Conservation (phyloP, 352 stramenopile genomes). For the Phytopythium montanum region DNA sequence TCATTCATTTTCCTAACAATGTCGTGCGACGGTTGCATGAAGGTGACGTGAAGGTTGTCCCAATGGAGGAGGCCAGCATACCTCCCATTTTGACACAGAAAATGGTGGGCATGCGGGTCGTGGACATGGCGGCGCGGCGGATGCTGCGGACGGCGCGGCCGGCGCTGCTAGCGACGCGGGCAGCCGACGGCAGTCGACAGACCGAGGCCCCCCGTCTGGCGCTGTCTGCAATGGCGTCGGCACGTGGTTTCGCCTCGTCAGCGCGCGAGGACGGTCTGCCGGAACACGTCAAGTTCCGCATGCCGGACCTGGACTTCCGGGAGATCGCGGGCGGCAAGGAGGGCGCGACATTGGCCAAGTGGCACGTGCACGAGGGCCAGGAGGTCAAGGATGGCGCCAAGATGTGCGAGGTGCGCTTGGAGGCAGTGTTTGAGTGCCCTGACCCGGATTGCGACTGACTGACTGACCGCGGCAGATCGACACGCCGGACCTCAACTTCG, state of each 20-base stretch:
- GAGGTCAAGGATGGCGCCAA: conserved; percentile 59
- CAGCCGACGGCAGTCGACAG: not conserved
- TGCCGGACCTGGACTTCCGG: conserved; percentile 85
- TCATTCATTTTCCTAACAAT: not conserved
- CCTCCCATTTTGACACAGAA: not conserved
- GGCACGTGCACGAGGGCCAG: conserved; percentile 62
- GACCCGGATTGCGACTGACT: too few relatives aligned
- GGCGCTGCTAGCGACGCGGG: not conserved
- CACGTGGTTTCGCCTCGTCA: not conserved
- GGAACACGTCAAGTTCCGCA: conserved; percentile 83
- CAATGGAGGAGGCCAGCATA: too few relatives aligned
- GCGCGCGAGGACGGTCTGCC: conserved; percentile 28
- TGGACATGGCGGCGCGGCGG: conserved; percentile 5
- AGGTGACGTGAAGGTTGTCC: too few relatives aligned
- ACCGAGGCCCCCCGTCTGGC: not conserved
- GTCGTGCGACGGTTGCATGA: too few relatives aligned
- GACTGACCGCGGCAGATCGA: conserved; percentile 48
- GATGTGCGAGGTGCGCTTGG: conserved; percentile 74
- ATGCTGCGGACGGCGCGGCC: conserved; percentile 6
- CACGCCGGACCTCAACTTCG: conserved; percentile 78
- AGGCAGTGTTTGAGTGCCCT: too few relatives aligned
- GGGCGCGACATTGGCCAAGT: conserved; percentile 72
- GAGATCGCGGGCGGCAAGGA: conserved; percentile 49
- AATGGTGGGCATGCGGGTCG: not conserved
- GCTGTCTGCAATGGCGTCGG: not conserved